Percentiles rank a stretch among this genome's conserved stretches.
Evolutionary conservation across 768 basidiomycete species (phyloP).

Genomic region (Vishniacozyma victoriae): DNA sequence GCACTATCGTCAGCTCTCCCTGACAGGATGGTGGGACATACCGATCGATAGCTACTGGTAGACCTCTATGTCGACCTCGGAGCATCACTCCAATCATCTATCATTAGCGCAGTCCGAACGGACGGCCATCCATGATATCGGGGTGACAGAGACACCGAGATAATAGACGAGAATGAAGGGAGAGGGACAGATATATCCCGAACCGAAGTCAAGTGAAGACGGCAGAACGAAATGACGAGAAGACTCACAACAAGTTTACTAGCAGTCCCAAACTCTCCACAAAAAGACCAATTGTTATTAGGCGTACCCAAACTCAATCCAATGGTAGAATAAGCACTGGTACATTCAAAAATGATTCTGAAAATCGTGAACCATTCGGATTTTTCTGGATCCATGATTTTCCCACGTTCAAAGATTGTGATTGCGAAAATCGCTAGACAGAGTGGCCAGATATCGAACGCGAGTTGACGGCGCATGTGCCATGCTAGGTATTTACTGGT

Average conservation of each 20-base stretch:
- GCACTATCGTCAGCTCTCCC: slow-evolving; percentile 12
- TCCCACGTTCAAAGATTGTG: slow-evolving; percentile 32
- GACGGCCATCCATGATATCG: neutral
- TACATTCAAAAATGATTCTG: slow-evolving; percentile 40
- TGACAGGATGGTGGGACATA: neutral
- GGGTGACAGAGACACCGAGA: no score
- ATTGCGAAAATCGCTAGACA: slow-evolving; percentile 33
- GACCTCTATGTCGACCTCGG: slow-evolving; percentile 35
- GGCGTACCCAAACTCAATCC: slow-evolving; percentile 38
- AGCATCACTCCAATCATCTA: slow-evolving; percentile 27
- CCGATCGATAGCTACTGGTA: slow-evolving; percentile 41
- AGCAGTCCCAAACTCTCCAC: slow-evolving; percentile 24
- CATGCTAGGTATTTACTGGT: slow-evolving; percentile 38
- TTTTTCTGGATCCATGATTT: slow-evolving; percentile 23
- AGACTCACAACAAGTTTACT: slow-evolving; percentile 40
- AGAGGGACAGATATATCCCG: no score
- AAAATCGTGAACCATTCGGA: slow-evolving; percentile 33
- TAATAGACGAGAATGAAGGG: no score
- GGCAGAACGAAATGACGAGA: neutral
- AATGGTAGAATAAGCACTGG: slow-evolving; percentile 36
- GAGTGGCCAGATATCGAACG: slow-evolving; percentile 44
- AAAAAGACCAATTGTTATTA: slow-evolving; percentile 36
- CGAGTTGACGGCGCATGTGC: slow-evolving; percentile 35
- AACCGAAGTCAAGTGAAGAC: neutral
- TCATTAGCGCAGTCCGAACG: neutral